Conservation (phyloP, 2,329 filamentous ascomycete genomes). For the Fonsecaea pedrosoi region DNA sequence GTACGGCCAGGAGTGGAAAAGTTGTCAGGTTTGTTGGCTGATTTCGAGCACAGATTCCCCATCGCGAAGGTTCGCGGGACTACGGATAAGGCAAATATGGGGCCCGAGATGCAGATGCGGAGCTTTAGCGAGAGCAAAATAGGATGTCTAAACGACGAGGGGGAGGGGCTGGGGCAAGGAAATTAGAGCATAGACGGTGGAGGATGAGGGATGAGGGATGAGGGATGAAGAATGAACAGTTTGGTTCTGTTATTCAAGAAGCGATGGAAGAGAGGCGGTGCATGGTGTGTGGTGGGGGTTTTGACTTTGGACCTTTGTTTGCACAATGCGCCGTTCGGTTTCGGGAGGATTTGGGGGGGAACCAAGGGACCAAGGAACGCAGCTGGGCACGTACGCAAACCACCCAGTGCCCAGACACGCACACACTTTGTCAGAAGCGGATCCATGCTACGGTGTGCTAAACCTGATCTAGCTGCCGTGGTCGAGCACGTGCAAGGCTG, state of each 20-base stretch:
- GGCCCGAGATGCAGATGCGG: neutral
- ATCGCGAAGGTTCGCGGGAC: constrained; percentile 59
- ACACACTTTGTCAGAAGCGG: too few species aligned
- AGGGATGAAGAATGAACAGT: neutral
- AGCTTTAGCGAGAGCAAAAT: neutral
- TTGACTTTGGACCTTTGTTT: neutral
- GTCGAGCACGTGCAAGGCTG: neutral
- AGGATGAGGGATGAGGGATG: neutral
- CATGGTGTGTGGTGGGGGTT: neutral
- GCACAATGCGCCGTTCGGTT: neutral
- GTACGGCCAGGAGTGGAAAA: constrained; percentile 76
- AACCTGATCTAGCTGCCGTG: too few species aligned
- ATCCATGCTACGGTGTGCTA: too few species aligned
- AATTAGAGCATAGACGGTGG: neutral
- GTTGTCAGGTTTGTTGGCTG: constrained; percentile 63
- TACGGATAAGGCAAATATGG: neutral
- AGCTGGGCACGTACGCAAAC: too few species aligned
- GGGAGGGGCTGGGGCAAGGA: neutral
- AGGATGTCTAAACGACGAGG: neutral
- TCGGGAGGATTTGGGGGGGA: neutral
- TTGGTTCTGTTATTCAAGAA: neutral
- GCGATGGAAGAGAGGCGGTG: neutral
- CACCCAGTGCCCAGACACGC: too few species aligned
- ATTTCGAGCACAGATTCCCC: constrained; percentile 87
- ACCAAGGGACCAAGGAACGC: too few species aligned